Base-by-base conservation (phyloP, 805 yeast species). In the Ogataea wickerhamii region DNA sequence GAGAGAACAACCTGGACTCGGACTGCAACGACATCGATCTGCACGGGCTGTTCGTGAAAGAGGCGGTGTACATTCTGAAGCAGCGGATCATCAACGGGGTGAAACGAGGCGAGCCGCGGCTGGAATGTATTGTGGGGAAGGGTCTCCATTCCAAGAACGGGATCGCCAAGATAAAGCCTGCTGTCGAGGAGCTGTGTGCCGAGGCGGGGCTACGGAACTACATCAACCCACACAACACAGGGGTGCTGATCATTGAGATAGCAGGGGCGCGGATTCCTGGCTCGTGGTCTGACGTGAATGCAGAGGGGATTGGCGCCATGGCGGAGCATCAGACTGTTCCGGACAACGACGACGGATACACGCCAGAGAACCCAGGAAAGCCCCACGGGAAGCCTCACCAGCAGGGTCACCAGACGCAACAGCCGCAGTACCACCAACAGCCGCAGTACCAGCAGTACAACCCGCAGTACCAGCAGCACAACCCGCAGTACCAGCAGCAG, bases 91-190 rank as follows among this genome's bases (percentile, higher is more conserved):
- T 72, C n/a, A 78, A 78, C 19, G 87, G 80, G 37, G 70, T 77
- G 12, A 66, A 76, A 18, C 63, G 71, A 22, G 67, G 74, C 38
- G 93, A 86, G 54, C 60, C 73, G 3, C 76, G 73, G 34, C 64
- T 91, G 30, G 76, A 78, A 46, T 93, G 87, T 16, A 89, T 91
- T 58, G 97, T 88, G 7, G 98, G 98, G 7, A 91, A 91, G 61
- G 98, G 97, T 6, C 56, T 78, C 28, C 98, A 89, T 58, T 86
- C 96, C 1, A 70, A 73, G 37, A 70, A 78, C 48, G 95, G 94
- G 11, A 75, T 87, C 36, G 89, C 96, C 28, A 89, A 88, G 60
- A 63, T 91, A 50, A 85, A 82, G 60, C 97, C 97, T 2, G 96
- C 96, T 0, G 78, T 88, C 14, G 93, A 87, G 54, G 73, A 76